phyloP scores from a whole-genome alignment of 306 rosid genomes.

The Prunus davidiana region DNA sequence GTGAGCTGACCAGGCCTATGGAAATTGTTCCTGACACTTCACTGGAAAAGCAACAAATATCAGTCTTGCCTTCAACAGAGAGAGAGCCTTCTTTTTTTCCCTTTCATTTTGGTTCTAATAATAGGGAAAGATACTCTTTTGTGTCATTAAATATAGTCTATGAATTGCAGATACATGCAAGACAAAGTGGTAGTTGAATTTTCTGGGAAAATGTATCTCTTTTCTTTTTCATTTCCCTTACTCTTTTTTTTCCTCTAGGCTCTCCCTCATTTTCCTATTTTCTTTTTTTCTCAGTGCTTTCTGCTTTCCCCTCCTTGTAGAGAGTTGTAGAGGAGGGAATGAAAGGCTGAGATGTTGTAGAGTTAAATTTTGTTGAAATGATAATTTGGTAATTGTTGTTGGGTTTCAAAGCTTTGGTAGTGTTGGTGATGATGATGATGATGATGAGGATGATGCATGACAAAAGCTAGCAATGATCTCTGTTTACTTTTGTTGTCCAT shows the following conservation, averaged over 20 bases:
- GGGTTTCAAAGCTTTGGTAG: conserved; percentile 19
- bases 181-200: conserved; percentile 21
- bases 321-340: conserved; percentile 13
- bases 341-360: conserved; percentile 30
- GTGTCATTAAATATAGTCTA: not conserved
- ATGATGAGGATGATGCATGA: not conserved
- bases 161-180: not conserved
- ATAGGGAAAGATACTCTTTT: conserved; percentile 3
- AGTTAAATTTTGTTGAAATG: conserved; percentile 43
- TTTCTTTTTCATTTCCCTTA: not conserved
- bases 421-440: conserved; percentile 2
- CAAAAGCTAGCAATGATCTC: not conserved
- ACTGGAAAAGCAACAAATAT: not conserved
- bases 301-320: conserved; percentile 21
- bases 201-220: conserved; percentile 21
- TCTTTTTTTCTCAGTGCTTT: conserved; percentile 8
- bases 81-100: not conserved
- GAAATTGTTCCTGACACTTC: conserved; percentile 11
- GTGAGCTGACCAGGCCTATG: conserved; percentile 28
- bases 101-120: not conserved
- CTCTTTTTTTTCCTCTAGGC: not conserved
- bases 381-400: conserved; percentile 22
- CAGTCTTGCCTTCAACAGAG: not conserved
- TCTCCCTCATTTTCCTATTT: not conserved
- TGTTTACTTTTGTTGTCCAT: not conserved